These are phyloP conservation scores for Stentor coeruleus DNA, from an alignment of 73 alveolate species.

Conservation along the genomic window DNA sequence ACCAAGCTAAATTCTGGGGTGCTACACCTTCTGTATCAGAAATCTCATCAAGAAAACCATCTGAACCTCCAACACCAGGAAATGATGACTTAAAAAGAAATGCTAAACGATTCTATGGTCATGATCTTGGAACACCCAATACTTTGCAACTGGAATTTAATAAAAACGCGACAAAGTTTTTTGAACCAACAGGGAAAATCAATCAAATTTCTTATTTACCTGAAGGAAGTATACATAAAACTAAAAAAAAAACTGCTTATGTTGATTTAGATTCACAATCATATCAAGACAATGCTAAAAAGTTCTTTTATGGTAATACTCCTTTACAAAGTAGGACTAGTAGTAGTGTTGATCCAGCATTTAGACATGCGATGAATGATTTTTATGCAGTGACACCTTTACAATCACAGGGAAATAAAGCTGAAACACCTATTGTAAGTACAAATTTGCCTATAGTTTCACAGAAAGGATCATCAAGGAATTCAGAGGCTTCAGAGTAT, in stretches of 20 bases:
- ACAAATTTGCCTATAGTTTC: too few species aligned
- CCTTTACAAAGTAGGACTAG: too few species aligned
- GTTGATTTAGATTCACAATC: background rate
- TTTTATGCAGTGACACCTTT: too few species aligned
- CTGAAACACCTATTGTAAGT: too few species aligned
- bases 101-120: background rate
- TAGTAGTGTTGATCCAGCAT: too few species aligned
- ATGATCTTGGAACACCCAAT: slow-evolving; percentile 6
- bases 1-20: slow-evolving; percentile 22
- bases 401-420: too few species aligned
- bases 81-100: background rate
- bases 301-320: background rate
- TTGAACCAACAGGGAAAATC: background rate
- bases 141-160: background rate
- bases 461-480: too few species aligned
- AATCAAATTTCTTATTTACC: background rate
- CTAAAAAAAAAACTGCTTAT: background rate
- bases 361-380: too few species aligned
- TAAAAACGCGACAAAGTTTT: background rate
- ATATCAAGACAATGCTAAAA: background rate
- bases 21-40: background rate
- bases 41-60: background rate
- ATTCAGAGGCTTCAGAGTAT: too few species aligned
- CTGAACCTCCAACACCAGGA: background rate
- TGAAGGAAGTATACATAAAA: background rate